phyloP scores from a whole-genome alignment of 1,284 basidiomycete genomes.

The Leccinum colubrinum region DNA sequence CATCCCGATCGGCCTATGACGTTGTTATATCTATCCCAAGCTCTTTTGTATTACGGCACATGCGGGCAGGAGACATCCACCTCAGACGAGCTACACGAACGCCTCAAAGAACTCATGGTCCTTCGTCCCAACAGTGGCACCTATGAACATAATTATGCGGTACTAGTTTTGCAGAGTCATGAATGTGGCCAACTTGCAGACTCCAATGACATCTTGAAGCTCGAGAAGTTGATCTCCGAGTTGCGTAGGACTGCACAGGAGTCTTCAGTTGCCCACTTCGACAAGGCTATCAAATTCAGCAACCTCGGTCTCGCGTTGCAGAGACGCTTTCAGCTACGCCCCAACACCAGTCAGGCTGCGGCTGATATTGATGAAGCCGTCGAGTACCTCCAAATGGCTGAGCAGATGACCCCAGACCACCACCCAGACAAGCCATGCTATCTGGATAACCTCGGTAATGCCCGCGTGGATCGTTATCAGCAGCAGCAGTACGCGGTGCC shows the following conservation, averaged over 20 bases:
- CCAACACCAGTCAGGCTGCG: not conserved
- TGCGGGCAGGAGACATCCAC: not conserved
- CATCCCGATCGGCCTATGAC: too few species aligned
- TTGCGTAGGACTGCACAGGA: not conserved
- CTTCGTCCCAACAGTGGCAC: not conserved
- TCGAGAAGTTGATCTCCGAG: constrained; percentile 6
- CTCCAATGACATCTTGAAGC: not conserved
- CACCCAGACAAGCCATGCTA: not conserved
- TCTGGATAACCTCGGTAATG: not conserved
- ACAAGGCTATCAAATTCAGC: not conserved
- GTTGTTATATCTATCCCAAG: constrained; percentile 8
- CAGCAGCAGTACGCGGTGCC: not conserved
- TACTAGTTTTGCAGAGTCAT: constrained; percentile 7
- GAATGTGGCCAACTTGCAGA: not conserved
- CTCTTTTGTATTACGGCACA: constrained; percentile 1
- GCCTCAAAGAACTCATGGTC: not conserved
- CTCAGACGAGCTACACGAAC: not conserved
- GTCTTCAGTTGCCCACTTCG: not conserved
- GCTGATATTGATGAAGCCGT: not conserved
- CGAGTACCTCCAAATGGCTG: not conserved
- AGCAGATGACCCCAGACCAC: not conserved
- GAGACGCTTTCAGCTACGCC: not conserved
- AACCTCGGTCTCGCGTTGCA: constrained; percentile 8
- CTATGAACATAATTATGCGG: constrained; percentile 1
- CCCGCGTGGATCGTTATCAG: not conserved